Conservation (phyloP, 345 rosid species). For the Ceriops decandra region DNA sequence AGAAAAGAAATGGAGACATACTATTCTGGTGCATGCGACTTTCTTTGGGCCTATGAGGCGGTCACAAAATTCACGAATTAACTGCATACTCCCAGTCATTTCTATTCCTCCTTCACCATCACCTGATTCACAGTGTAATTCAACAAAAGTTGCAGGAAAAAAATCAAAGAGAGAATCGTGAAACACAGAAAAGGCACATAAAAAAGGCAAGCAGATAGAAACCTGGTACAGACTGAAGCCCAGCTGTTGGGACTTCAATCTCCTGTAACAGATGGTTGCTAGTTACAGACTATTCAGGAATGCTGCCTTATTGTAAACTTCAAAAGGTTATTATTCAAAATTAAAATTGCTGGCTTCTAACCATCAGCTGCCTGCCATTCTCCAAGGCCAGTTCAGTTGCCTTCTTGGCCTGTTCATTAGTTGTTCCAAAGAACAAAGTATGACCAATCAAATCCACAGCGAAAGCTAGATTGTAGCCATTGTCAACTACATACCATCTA, state of each 20-base stretch:
- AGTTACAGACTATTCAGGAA: conserved; percentile 24
- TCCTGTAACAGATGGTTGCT: conserved; percentile 52
- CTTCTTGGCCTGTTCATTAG: conserved; percentile 53
- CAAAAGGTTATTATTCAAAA: background rate
- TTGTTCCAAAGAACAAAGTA: background rate
- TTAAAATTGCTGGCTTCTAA: conserved; percentile 9
- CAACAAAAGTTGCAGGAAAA: background rate
- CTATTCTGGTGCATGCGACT: conserved; percentile 67
- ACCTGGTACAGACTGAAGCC: conserved; percentile 93
- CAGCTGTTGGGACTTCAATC: conserved; percentile 92
- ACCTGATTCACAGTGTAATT: conserved; percentile 33
- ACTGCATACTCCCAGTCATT: conserved; percentile 85
- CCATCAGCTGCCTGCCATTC: conserved; percentile 76
- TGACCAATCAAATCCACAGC: no score
- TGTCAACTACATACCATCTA: background rate
- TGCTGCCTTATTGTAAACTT: background rate
- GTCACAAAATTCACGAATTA: conserved; percentile 83
- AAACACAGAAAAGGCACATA: background rate
- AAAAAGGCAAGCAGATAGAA: background rate
- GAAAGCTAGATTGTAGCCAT: background rate
- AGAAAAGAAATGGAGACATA: conserved; percentile 25
- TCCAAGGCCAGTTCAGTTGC: conserved; percentile 64
- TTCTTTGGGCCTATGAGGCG: conserved; percentile 54
- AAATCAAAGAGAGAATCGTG: conserved; percentile 2
- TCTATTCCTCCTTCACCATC: conserved; percentile 97